Base-by-base conservation (phyloP, 768 basidiomycete species). In the Suillus ampliporus region DNA sequence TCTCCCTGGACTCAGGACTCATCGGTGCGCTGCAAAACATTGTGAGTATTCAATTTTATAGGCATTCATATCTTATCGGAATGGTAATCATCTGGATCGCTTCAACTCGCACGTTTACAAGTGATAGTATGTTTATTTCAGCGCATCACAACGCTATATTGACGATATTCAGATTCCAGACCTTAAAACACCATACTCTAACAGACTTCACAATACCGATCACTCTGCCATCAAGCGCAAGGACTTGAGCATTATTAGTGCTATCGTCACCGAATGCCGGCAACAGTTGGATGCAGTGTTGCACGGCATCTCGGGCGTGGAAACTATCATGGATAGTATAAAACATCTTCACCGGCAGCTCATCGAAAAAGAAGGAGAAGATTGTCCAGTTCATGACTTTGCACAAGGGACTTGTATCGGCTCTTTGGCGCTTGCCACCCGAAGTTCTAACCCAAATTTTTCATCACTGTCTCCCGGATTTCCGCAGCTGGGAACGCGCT, bases 401-500 rank as follows among this genome's bases (percentile, higher is more conserved):
- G 2, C 71, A 76, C 56, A 63, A 40, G 19, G 68, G 71, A 3
- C 66, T 76, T 2, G 37, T 71, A 35, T 71, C 69, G 19, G 64
- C 67, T 44, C 80, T 84, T 61, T 69, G 75, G 57, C 65, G 67
- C 11, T 71, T 86, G 11, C 84, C 84, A 10, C 54, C 77, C 1
- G 84, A 86, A 67, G 68, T 85, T 3, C 75, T 78, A 28, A 76
- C 78, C 38, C 79, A 84, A 69, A 81, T 85, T 38, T 85, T 85
- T 67, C 66, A 68, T 14, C 73, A 75, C 21, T 80, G 78, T 65
- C 67, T 79, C n/a, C 67, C 72, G 4, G n/a, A 46, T 57, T 31
- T 31, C 31, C 0, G 67, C 72, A n/a, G 60, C 68, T 1, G 54
- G 68, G 52, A 65, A 69, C 35, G 75, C 75, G 54, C 71, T 67